Conservation (phyloP, 1,139 yeast species). For the Taphrina deformans region DNA sequence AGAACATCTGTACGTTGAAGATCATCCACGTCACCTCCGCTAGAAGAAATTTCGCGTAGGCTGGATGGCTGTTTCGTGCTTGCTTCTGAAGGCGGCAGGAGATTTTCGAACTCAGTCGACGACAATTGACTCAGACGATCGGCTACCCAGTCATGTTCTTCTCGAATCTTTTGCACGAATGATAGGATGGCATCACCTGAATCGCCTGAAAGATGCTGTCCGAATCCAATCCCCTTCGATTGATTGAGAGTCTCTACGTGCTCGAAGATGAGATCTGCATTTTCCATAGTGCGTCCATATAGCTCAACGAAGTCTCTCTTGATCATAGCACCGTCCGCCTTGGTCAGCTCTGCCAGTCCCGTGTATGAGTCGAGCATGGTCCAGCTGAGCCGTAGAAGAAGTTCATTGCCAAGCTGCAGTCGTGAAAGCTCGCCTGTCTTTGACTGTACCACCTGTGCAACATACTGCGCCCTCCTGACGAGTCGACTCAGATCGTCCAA, state of each 20-base stretch:
- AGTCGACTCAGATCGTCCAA: slow-evolving; percentile 2
- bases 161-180: not conserved
- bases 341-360: not conserved
- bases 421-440: not conserved
- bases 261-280: not conserved
- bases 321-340: not conserved
- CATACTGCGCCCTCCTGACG: not conserved
- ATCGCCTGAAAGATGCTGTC: not conserved
- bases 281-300: not conserved
- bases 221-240: not conserved
- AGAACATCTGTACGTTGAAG: slow-evolving; percentile 4
- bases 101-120: not conserved
- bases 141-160: slow-evolving; percentile 13
- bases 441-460: not conserved
- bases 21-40: not conserved
- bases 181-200: not conserved
- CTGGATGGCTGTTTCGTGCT: not conserved
- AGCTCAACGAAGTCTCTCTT: not conserved
- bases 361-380: not conserved
- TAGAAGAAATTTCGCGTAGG: not conserved
- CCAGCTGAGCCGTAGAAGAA: not conserved
- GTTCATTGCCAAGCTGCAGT: slow-evolving; percentile 2
- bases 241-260: not conserved
- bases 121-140: slow-evolving; percentile 2
- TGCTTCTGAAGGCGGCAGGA: not conserved